Evolutionary conservation across 2,329 filamentous ascomycete species (phyloP), one percentile per base, ranked within the genome.

Genomic region (Fusarium brachygibbosum): DNA sequence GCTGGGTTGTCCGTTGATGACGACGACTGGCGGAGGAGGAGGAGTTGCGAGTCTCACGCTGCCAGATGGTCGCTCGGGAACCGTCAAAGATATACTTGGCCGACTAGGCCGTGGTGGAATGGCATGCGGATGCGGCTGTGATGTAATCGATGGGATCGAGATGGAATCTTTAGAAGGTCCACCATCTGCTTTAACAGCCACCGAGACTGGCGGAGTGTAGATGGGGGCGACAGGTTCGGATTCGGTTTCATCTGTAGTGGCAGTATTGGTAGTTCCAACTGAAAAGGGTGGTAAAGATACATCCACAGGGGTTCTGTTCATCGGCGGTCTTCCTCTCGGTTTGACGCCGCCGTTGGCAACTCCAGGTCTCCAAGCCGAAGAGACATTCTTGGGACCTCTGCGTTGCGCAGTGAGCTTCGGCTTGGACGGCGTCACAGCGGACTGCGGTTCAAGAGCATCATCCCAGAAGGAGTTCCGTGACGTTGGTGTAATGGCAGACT

Each of bases 381-480:
- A 97, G 1, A 97, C 93, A 9, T 93, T 93, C 75, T 88, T 88
- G 1, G 93, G 92, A 0, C 94, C 94, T 76, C 97, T 92, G 6
- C 93, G 87, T 57, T 78, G 78, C 13, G 68, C 58, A 5, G 74
- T 53, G 19, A 83, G 79, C 61, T 86, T 84, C 4, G 81, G 79
- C 66, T 85, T 90, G 53, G 86, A 88, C 1, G 91, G 89, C 6
- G 90, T 92, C n/a, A 92, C 83, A 5, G 92, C 92, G 1, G 93
- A 94, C 49, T 86, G 89, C 12, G 92, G 91, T 67, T 93, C 91
- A 46, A 77, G 63, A 5, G 81, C 65, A n/a, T 87, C 85, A n/a
- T 82, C 80, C 86, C 86, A 88, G 68, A 87, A 87, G 0, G 77
- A 74, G 25, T 79, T 79, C 50, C 82, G 86, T 63, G 83, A 87